Evolutionary conservation across 345 rosid genomes (phyloP), one percentile per base, ranked within the genome.

Genomic region (Lumnitzera littorea): DNA sequence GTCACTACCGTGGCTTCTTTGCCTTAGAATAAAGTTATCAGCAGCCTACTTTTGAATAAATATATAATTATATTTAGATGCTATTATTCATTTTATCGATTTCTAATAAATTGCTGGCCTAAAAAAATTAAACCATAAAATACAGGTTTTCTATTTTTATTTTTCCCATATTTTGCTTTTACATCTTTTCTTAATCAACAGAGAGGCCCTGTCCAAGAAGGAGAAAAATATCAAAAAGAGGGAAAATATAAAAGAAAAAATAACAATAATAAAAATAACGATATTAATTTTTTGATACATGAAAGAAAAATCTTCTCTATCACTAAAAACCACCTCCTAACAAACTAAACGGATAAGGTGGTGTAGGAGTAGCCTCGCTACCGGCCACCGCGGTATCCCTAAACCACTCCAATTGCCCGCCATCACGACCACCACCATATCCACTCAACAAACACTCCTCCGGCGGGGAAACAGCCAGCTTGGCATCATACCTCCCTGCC

Each of bases 271-370:
- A 20, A 64, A 62, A 54, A 60, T n/a, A 68, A 63, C 43, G 67
- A 61, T 25, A 61, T 66, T 58, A 76, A 73, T 60, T 48, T 20
- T 57, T 70, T 63, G 57, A 70, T 60, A 64, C 60, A 36, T 9
- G 43, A 7, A 9, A 7, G 43, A 36, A 9, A 5, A 5, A 36
- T 36, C 43, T 36, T 65, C 67, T 51, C 51, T 43, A 24, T 51
- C 70, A 51, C 81, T 60, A 81, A 82, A 80, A 85, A 62, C 84
- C 90, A 72, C 90, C 85, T 48, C 81, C 92, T 49, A 88, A 78
- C 55, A 88, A 67, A 15, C 90, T 84, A 76, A 88, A 88, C 54
- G 96, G 96, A 85, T 85, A 84, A 82, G 92, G 84, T 67, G 78
- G 82, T 17, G 84, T 68, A 43, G 73, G 66, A 5, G 66, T 53